Percentiles rank a stretch among this genome's conserved stretches.
phyloP scores from a whole-genome alignment of 1,139 yeast species.

The Hanseniaspora gamundiae region DNA sequence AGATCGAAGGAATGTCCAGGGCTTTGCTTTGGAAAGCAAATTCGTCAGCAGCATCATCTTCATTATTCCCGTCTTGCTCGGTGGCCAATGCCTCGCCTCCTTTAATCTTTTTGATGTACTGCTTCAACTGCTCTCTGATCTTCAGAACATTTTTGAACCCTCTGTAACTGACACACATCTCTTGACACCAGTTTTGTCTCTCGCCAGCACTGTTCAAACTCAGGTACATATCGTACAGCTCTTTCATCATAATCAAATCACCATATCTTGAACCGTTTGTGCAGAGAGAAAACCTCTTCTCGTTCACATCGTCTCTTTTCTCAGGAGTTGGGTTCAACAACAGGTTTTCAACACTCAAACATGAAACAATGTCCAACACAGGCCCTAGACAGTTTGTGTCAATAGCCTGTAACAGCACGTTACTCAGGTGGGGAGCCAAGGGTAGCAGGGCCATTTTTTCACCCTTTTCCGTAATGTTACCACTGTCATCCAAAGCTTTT shows the following conservation, averaged over 20 bases:
- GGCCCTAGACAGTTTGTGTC: constrained; percentile 45
- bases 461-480: constrained; percentile 68
- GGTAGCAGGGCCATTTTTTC: constrained; percentile 80
- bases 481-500: constrained; percentile 66
- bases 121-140: constrained; percentile 63
- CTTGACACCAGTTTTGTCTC: constrained; percentile 71
- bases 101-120: constrained; percentile 41
- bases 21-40: constrained; percentile 17
- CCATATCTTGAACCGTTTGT: constrained; percentile 64
- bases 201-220: constrained; percentile 39
- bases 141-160: constrained; percentile 70
- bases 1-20: constrained; percentile 44
- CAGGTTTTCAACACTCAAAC: constrained; percentile 85
- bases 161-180: constrained; percentile 59
- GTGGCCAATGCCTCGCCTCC: constrained; percentile 11
- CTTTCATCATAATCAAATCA: constrained; percentile 74
- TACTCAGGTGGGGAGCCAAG: constrained; percentile 83
- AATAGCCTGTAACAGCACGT: constrained; percentile 64
- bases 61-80: constrained; percentile 20
- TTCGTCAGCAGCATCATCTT: constrained; percentile 9
- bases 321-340: constrained; percentile 72
- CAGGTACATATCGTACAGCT: constrained; percentile 52
- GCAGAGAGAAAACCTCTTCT: constrained; percentile 48
- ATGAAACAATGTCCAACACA: constrained; percentile 81
- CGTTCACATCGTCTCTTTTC: constrained; percentile 62